Conservation (phyloP, 306 rosid genomes). For the Quercus dentata region DNA sequence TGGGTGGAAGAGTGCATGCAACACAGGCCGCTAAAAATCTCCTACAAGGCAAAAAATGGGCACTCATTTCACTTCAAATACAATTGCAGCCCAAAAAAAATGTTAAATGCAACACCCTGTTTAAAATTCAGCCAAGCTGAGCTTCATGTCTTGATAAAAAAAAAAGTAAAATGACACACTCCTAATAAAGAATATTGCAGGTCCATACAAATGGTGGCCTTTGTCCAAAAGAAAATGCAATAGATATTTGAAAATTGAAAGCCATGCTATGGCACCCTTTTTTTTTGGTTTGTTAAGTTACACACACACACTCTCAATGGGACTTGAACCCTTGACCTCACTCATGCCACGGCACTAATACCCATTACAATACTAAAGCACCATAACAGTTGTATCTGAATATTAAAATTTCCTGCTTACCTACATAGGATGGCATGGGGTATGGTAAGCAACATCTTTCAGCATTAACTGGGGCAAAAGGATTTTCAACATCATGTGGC, state of each 20-base stretch:
- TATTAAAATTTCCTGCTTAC: conserved; percentile 19
- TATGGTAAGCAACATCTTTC: conserved; percentile 16
- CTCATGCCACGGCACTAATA: conserved; percentile 6
- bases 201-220: neutral
- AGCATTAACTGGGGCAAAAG: conserved; percentile 6
- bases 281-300: no score
- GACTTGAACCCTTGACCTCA: no score
- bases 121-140: neutral
- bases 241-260: neutral
- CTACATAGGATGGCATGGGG: conserved; percentile 31
- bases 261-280: neutral
- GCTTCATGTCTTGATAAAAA: neutral
- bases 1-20: conserved; percentile 46
- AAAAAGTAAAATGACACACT: neutral
- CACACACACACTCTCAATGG: no score
- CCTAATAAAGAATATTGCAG: neutral
- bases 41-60: conserved; percentile 50
- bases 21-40: conserved; percentile 45
- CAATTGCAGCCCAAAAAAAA: conserved; percentile 6
- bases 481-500: conserved; percentile 23
- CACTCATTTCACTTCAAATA: conserved; percentile 47
- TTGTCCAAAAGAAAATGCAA: conserved; percentile 5
- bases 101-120: neutral
- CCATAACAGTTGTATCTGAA: neutral
- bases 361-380: conserved; percentile 5